Percentiles rank a stretch among this genome's conserved stretches.
These are phyloP conservation scores for Gastrolobium bilobum DNA, from an alignment of 306 rosid genomes.

Conservation along the genomic window DNA sequence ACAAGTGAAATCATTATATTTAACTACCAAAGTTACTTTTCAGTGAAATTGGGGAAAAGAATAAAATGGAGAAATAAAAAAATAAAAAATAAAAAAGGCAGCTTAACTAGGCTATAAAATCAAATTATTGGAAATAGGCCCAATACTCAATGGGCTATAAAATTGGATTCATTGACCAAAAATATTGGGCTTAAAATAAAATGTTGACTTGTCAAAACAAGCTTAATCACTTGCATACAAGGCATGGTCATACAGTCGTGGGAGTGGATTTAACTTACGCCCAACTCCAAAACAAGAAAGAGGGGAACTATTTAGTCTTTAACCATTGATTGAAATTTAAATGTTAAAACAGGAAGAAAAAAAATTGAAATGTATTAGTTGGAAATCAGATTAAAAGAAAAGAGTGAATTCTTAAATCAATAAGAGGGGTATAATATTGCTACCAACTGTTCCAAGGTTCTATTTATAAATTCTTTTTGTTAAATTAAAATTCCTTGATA, in stretches of 20 bases:
- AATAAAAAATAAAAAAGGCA: too few species aligned
- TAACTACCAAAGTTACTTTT: slow-evolving; percentile 8
- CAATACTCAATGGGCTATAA: neutral
- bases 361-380: too few species aligned
- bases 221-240: neutral
- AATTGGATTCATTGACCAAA: too few species aligned
- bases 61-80: neutral
- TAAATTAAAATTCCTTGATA: neutral
- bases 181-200: neutral
- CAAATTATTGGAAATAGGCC: neutral
- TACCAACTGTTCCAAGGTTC: neutral
- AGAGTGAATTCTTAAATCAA: neutral
- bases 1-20: slow-evolving; percentile 4
- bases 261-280: too few species aligned
- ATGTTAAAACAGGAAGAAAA: too few species aligned
- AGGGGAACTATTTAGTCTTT: too few species aligned
- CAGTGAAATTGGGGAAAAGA: neutral
- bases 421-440: neutral
- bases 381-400: too few species aligned
- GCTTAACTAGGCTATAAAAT: neutral
- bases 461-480: neutral
- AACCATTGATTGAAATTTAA: too few species aligned
- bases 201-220: neutral
- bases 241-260: too few species aligned
- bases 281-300: too few species aligned